These are phyloP conservation scores for Fusarium floridanum DNA, from an alignment of 2,329 filamentous ascomycete genomes.

Conservation along the genomic window DNA sequence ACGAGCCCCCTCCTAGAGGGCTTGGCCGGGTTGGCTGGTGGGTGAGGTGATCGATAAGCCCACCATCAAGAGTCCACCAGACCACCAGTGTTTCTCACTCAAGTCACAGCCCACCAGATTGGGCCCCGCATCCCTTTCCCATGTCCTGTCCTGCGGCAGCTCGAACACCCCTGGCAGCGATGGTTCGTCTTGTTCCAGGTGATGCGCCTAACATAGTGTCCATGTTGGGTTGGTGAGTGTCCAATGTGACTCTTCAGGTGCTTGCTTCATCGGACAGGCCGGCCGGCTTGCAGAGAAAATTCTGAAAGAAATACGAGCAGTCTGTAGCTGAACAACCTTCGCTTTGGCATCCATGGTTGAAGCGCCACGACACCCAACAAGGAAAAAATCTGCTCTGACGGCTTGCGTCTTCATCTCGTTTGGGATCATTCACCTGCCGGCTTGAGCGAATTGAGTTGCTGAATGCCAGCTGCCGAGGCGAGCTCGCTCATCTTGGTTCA, in stretches of 20 bases:
- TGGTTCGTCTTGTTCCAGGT: constrained; percentile 39
- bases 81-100: constrained; percentile 28
- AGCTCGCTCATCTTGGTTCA: constrained; percentile 16
- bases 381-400: constrained; percentile 21
- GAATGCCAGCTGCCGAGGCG: constrained; percentile 24
- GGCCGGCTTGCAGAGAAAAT: constrained; percentile 2
- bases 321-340: constrained; percentile 24
- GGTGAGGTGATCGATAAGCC: constrained; percentile 46
- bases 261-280: constrained; percentile 30
- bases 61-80: constrained; percentile 40
- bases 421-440: constrained; percentile 24
- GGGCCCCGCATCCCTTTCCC: constrained; percentile 13
- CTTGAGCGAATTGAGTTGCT: constrained; percentile 30
- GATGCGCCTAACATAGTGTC: constrained; percentile 13
- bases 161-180: constrained; percentile 37
- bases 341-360: constrained; percentile 15
- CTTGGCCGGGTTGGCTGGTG: constrained; percentile 26
- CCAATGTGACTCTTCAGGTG: constrained; percentile 28
- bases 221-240: constrained; percentile 9
- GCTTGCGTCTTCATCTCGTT: constrained; percentile 37
- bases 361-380: constrained; percentile 22
- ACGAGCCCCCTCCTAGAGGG: constrained; percentile 22
- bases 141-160: constrained; percentile 13
- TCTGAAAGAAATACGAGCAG: not conserved
- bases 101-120: constrained; percentile 23